Evolutionary conservation across 2,329 filamentous ascomycete genomes (phyloP).

Genomic region (Aspergillus aculeatinus): DNA sequence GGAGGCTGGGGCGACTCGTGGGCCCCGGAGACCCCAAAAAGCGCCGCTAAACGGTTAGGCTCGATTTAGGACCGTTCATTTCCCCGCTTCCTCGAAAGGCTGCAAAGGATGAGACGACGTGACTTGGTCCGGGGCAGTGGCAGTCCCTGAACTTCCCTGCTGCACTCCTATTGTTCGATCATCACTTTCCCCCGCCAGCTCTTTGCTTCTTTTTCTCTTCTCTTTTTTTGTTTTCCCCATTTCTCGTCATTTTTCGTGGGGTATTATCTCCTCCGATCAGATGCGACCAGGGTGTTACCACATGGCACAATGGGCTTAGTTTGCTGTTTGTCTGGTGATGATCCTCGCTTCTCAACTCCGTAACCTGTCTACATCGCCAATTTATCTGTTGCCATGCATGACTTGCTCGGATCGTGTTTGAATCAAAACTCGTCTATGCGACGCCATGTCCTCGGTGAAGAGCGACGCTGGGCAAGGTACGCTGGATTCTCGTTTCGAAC

Average conservation of each 20-base stretch:
- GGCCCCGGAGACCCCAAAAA: not conserved
- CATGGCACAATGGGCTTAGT: conserved; percentile 1
- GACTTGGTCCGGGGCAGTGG: no score
- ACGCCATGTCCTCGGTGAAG: conserved; percentile 31
- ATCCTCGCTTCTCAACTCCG: not conserved
- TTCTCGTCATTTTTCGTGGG: not conserved
- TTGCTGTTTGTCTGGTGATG: conserved; percentile 14
- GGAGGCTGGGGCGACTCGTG: not conserved
- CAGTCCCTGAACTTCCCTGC: not conserved
- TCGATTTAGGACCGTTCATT: not conserved
- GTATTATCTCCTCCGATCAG: not conserved
- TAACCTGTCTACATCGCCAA: not conserved
- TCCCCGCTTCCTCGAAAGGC: not conserved
- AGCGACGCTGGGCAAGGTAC: conserved; percentile 26
- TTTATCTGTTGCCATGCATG: conserved; percentile 18
- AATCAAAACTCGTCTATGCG: conserved; percentile 21
- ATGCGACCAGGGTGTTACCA: not conserved
- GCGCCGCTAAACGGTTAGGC: not conserved
- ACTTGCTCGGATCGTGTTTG: conserved; percentile 1
- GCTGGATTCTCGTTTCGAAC: conserved; percentile 8
- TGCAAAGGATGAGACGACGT: no score
- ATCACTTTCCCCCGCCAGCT: not conserved
- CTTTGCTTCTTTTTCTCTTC: not conserved
- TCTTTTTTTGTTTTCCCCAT: no score
- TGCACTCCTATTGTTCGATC: not conserved